Evolutionary conservation across 176 grass and related monocot genomes (phyloP).

Genomic region (Raddia guianensis): DNA sequence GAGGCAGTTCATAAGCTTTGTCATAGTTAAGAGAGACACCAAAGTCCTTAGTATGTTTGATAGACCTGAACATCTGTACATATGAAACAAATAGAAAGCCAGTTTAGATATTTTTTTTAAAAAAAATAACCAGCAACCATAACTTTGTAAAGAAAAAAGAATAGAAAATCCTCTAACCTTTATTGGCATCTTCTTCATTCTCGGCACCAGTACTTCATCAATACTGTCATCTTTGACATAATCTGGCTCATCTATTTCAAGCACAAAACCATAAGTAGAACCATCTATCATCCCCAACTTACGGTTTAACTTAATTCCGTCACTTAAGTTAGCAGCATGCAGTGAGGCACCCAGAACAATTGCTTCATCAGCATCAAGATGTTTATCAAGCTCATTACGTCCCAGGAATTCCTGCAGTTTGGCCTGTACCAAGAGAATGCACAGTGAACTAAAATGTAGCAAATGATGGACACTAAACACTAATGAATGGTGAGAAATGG

Average conservation of each 20-base stretch:
- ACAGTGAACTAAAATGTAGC: neutral
- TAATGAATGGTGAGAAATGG: neutral
- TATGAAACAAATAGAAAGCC: constrained; percentile 21
- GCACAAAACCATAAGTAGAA: constrained; percentile 83
- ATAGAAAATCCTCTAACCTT: constrained; percentile 52
- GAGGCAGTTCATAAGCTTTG: constrained; percentile 66
- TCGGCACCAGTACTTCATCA: constrained; percentile 72
- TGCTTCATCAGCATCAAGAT: constrained; percentile 99
- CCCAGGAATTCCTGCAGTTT: constrained; percentile 94
- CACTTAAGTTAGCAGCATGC: constrained; percentile 97
- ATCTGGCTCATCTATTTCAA: constrained; percentile 74
- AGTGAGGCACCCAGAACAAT: constrained; percentile 94
- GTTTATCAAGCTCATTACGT: constrained; percentile 74
- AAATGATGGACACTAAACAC: constrained; percentile 11
- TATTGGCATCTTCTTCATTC: constrained; percentile 98
- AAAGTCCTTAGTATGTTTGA: constrained; percentile 91
- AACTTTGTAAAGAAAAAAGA: neutral
- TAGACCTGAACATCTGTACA: constrained; percentile 89
- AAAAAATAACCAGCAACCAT: neutral
- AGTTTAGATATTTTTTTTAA: neutral
- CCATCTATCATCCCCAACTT: constrained; percentile 98
- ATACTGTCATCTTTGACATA: constrained; percentile 80
- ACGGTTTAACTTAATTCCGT: constrained; percentile 98
- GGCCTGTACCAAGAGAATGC: constrained; percentile 58
- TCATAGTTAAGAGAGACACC: constrained; percentile 91